Evolutionary conservation across 2,329 filamentous ascomycete species (phyloP), one percentile per base, ranked within the genome.

Genomic region (Mariannaea elegans): DNA sequence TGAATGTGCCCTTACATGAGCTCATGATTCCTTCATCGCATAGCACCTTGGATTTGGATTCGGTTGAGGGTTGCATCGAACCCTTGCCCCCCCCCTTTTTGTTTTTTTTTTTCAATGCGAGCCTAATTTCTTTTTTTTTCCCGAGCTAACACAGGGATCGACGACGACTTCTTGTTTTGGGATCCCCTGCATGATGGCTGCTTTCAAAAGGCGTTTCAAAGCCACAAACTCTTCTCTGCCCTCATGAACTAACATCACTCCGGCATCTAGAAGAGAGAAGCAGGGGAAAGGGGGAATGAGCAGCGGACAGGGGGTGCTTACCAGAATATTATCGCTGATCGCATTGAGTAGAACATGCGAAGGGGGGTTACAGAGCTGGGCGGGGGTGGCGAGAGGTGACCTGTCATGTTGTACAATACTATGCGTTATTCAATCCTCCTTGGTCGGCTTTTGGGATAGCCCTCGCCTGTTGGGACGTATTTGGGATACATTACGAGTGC

Each of bases 401-500:
- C 48, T 63, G 50, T 66, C 60, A 65, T 57, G 58, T 58, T 69
- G 59, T 63, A 68, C 64, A 65, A 27, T 62, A 63, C 47, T 49
- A 54, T 54, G 19, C 50, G 52, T 62, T 51, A 54, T 24, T 49
- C 58, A 61, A 57, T 34, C 42, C 29, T 50, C 24, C 16, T n/a
- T 27, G 45, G 45, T 42, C 51, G 16, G 10, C 52, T 41, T 41
- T 44, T 52, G 34, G 36, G 23, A 45, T 65, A 41, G 53, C 48
- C 59, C 41, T 56, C 47, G 47, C 36, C 31, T 62, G 24, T 38
- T 39, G 32, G 39, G 55, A 45, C 66, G 24, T 59, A 47, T 46
- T 46, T 36, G 41, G 55, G 46, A 10, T 36, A 10, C 32, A 36
- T 14, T 5, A 36, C 32, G 5, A 68, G 32, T 36, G 32, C 32